These are phyloP conservation scores for Plasmodium blacklocki DNA, from an alignment of 169 alveolate genomes.

Conservation along the genomic window DNA sequence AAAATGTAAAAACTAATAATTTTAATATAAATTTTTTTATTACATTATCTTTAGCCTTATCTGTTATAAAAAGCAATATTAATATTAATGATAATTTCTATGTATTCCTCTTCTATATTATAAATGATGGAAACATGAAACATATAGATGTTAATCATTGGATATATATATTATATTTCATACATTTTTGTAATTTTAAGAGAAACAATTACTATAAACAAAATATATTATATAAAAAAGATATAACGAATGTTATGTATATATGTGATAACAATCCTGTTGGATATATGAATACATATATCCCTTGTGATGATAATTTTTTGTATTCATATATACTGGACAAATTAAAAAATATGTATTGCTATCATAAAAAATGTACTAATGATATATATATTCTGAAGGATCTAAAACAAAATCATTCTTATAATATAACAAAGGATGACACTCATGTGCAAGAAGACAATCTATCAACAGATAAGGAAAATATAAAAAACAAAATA, in stretches of 20 bases:
- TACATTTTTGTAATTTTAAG: slow-evolving; percentile 29
- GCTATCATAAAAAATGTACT: background rate
- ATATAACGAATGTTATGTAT: background rate
- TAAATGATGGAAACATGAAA: slow-evolving; percentile 20
- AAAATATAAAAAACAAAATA: background rate
- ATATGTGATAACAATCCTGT: background rate
- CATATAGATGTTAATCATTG: slow-evolving; percentile 3
- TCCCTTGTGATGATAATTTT: slow-evolving; percentile 1
- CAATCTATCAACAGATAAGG: background rate
- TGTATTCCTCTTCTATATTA: slow-evolving; percentile 23
- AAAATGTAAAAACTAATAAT: background rate
- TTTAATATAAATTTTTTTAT: slow-evolving; percentile 25
- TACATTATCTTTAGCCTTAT: slow-evolving; percentile 53
- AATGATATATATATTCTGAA: slow-evolving; percentile 7
- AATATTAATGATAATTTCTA: slow-evolving; percentile 42
- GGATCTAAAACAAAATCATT: slow-evolving; percentile 29
- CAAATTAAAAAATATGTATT: slow-evolving; percentile 25
- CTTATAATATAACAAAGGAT: slow-evolving; percentile 1
- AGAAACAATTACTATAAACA: slow-evolving; percentile 19
- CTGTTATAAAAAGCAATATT: slow-evolving; percentile 33
- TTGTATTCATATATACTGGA: slow-evolving; percentile 15
- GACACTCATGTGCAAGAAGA: no score
- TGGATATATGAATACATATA: background rate
- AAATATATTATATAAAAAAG: slow-evolving; percentile 13
- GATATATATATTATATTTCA: slow-evolving; percentile 22